Base-by-base conservation (phyloP, 805 yeast species). In the Jamesozyma rosinii region DNA sequence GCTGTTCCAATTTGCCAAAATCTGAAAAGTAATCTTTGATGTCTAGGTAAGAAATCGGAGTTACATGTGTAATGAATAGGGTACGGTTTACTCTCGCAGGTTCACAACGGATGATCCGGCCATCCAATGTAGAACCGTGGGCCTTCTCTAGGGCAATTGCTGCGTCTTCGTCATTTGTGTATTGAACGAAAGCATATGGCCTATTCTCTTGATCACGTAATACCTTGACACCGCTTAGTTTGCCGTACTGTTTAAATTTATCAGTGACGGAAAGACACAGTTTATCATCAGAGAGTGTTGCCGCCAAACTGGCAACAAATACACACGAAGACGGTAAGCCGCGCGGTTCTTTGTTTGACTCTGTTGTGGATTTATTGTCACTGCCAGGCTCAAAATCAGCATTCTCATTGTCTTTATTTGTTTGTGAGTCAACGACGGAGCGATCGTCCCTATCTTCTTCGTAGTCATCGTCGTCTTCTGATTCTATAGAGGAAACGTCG, bases 121-220 rank as follows among this genome's bases (percentile, higher is more conserved):
- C 94, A 58, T 84, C 78, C 38, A 88, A 63, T 5, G 68, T 60
- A 5, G 86, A 70, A 44, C 80, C 79, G 53, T 84, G 90, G 10
- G 87, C 95, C 46, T 70, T 69, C 17, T 59, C 63, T 42, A 87
- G 72, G 0, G 95, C 96, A 4, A 49, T 57, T 47, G 71, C 69
- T 4, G 95, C 88, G 50, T 83, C 90, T 8, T 64, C 68, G 49
- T 83, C 92, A 44, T 68, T 76, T 8, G 76, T 68, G 59, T 83
- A 88, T 65, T 88, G 96, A 37, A 88, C 95, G 71, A 88, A 88
- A 0, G 95, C 95, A 64, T 88, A 88, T 2, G 97, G 97, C 38
- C 95, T 71, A 55, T 83, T 82, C 19, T 78, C 71, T 14, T 83
- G 77, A 65, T 88, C 95, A 42, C 95, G 70, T 45, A 88, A 69